A percentile compares a stretch with the other conserved stretches of the same genome.
Evolutionary conservation across 257 asterid species (phyloP).

Genomic region (Linderniella brevidens): DNA sequence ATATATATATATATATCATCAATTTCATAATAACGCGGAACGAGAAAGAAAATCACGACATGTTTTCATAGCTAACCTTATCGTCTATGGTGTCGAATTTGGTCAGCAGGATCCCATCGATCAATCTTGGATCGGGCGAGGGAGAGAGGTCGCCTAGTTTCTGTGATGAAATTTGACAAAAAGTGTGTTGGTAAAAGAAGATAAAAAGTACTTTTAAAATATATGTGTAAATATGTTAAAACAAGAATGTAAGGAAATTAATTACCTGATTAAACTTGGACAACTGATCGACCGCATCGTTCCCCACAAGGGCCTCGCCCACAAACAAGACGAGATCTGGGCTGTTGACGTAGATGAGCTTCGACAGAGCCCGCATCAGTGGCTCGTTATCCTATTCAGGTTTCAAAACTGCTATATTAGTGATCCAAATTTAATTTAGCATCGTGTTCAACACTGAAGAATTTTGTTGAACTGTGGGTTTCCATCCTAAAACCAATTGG

Average conservation of each 20-base stretch:
- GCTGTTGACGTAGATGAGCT: conserved; percentile 67
- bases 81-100: conserved; percentile 94
- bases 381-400: conserved; percentile 96
- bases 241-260: background rate
- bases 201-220: no score
- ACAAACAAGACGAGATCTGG: conserved; percentile 86
- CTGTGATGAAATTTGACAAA: conserved; percentile 16
- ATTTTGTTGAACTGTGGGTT: no score
- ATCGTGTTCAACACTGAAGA: no score
- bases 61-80: conserved; percentile 30
- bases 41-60: background rate
- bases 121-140: conserved; percentile 67
- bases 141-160: conserved; percentile 89
- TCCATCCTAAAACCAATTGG: no score
- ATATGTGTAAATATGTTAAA: no score
- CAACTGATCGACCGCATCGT: conserved; percentile 88
- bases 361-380: conserved; percentile 90
- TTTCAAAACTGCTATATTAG: no score
- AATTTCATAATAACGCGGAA: background rate
- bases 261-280: conserved; percentile 84
- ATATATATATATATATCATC: background rate
- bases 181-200: no score
- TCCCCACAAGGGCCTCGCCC: conserved; percentile 98
- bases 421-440: background rate
- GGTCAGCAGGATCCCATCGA: conserved; percentile 86